phyloP scores from a whole-genome alignment of 2,329 filamentous ascomycete genomes.

The Aspergillus sergii region DNA sequence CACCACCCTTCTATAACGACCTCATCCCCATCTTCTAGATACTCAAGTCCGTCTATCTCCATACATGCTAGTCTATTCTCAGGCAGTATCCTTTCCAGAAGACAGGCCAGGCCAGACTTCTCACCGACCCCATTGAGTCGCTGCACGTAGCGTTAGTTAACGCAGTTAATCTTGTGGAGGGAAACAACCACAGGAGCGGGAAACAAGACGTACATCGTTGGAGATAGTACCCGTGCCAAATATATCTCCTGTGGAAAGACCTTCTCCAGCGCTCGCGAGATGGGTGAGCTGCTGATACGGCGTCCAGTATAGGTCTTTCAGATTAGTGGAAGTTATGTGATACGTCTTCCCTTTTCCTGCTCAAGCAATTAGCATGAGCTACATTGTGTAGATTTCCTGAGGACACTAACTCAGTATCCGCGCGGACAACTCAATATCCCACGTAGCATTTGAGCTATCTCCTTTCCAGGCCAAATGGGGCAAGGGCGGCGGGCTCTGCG shows the following conservation, averaged over 20 bases:
- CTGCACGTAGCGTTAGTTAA: neutral
- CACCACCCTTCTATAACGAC: neutral
- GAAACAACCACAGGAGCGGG: neutral
- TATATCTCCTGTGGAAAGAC: neutral
- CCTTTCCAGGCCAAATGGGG: neutral
- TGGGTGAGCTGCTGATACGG: neutral
- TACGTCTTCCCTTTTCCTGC: neutral
- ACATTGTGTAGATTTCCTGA: neutral
- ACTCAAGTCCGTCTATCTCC: neutral
- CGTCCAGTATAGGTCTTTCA: neutral
- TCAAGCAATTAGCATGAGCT: neutral
- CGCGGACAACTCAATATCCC: neutral
- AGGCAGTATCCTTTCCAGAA: neutral
- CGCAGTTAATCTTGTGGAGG: neutral
- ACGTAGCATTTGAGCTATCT: neutral
- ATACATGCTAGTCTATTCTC: neutral
- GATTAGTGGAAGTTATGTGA: neutral
- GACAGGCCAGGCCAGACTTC: neutral
- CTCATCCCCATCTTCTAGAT: neutral
- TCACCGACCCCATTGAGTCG: neutral
- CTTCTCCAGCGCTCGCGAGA: neutral
- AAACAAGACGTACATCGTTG: neutral
- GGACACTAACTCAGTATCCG: neutral
- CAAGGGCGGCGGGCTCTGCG: neutral
- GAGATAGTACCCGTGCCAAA: neutral